Percentiles rank a stretch among this genome's conserved stretches.
These are phyloP conservation scores for Niebla homalea DNA, from an alignment of 495 filamentous ascomycete species.

Conservation along the genomic window DNA sequence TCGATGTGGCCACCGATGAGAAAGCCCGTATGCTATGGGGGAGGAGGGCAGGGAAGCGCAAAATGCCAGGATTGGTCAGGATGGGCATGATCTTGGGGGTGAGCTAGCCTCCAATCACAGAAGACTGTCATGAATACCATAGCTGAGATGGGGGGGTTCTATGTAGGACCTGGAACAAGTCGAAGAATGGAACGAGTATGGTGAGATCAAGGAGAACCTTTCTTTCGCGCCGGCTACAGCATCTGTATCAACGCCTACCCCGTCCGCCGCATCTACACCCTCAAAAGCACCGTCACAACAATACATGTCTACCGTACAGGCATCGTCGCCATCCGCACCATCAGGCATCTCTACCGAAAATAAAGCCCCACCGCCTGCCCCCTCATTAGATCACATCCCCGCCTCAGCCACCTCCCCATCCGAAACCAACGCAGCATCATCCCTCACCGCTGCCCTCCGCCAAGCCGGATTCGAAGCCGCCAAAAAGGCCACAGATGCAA, in stretches of 20 bases:
- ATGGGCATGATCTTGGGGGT: slow-evolving; percentile 78
- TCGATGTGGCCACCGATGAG: slow-evolving; percentile 88
- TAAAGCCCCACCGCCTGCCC: slow-evolving; percentile 16
- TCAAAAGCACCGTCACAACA: slow-evolving; percentile 13
- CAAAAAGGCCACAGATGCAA: slow-evolving; percentile 36
- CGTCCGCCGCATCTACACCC: slow-evolving; percentile 18
- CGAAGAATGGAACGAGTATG: slow-evolving; percentile 99
- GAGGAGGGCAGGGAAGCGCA: slow-evolving; percentile 62
- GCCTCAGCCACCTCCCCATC: slow-evolving; percentile 18
- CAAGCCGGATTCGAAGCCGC: slow-evolving; percentile 61
- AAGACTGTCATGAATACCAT: neutral
- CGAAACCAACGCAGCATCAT: slow-evolving; percentile 1
- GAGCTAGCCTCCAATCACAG: slow-evolving; percentile 24
- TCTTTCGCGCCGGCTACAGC: slow-evolving; percentile 25
- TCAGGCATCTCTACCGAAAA: slow-evolving; percentile 5
- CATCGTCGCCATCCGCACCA: slow-evolving; percentile 15
- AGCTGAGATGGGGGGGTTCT: slow-evolving; percentile 1
- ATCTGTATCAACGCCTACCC: slow-evolving; percentile 42
- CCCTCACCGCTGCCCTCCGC: slow-evolving; percentile 40
- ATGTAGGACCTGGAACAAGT: slow-evolving; percentile 76
- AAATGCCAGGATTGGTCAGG: slow-evolving; percentile 81
- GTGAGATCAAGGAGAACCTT: slow-evolving; percentile 78
- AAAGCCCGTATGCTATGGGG: slow-evolving; percentile 85
- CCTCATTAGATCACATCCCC: slow-evolving; percentile 23
- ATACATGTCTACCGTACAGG: slow-evolving; percentile 27